Evolutionary conservation across 371 early-diverging fungal genomes (phyloP).

Genomic region (Mucor velutinosus): DNA sequence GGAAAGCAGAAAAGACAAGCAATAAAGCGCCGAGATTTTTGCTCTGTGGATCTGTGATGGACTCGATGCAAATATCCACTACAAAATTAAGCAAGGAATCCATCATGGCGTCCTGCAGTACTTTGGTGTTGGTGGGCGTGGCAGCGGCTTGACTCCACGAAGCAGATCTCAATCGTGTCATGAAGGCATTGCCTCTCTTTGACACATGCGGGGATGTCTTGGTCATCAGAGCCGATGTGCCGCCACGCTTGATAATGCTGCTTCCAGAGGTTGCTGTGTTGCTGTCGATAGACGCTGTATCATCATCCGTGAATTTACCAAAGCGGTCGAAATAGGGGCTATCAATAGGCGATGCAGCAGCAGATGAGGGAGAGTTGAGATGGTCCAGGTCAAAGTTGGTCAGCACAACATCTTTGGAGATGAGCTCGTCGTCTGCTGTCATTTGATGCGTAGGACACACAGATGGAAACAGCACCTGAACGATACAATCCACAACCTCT

Average conservation of each 20-base stretch:
- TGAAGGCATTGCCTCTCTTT: conserved; percentile 33
- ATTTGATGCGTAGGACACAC: conserved; percentile 50
- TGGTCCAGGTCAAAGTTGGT: conserved; percentile 26
- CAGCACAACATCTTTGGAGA: conserved; percentile 43
- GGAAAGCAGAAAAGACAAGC: conserved; percentile 44
- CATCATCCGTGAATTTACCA: conserved; percentile 14
- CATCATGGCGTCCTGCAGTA: conserved; percentile 32
- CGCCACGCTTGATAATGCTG: conserved; percentile 52
- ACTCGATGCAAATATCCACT: conserved; percentile 57
- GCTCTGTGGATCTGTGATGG: conserved; percentile 52
- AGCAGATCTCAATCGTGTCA: conserved; percentile 30
- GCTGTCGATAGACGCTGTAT: conserved; percentile 18
- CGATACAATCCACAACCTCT: conserved; percentile 62
- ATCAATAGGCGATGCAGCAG: conserved; percentile 20
- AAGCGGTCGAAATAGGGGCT: conserved; percentile 10
- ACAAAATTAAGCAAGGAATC: conserved; percentile 55
- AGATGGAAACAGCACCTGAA: conserved; percentile 57
- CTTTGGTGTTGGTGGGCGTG: conserved; percentile 5
- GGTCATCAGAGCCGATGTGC: conserved; percentile 40
- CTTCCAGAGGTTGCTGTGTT: neutral
- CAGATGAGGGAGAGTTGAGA: conserved; percentile 9
- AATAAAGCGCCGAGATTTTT: conserved; percentile 50
- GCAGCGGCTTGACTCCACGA: conserved; percentile 33
- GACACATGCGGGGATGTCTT: conserved; percentile 52
- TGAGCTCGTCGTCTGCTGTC: conserved; percentile 48